Percentiles rank a stretch among this genome's conserved stretches.
phyloP scores from a whole-genome alignment of 257 asterid genomes.

The Craterostigma plantagineum region DNA sequence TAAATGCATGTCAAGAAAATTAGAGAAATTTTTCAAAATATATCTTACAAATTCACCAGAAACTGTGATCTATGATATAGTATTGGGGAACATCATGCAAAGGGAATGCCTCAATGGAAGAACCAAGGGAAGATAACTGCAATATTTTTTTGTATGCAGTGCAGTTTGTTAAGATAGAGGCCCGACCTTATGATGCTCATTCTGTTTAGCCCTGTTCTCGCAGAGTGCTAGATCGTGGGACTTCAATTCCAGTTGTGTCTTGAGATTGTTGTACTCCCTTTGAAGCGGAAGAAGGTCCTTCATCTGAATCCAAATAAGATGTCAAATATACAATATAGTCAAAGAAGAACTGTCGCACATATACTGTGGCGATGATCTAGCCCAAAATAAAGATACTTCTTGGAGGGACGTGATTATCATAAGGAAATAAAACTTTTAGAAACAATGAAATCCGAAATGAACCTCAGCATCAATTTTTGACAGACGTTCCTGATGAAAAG shows the following conservation, averaged over 20 bases:
- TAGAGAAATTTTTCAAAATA: too few species aligned
- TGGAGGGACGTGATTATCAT: too few species aligned
- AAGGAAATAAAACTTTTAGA: background rate
- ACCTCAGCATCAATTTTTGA: slow-evolving; percentile 72
- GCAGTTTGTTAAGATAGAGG: slow-evolving; percentile 5
- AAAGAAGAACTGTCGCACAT: too few species aligned
- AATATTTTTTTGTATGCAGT: slow-evolving; percentile 5
- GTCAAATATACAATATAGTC: too few species aligned
- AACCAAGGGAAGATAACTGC: background rate
- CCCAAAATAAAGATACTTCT: too few species aligned
- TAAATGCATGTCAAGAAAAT: too few species aligned
- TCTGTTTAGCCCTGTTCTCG: slow-evolving; percentile 80
- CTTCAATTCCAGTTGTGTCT: slow-evolving; percentile 74
- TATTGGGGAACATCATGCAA: too few species aligned
- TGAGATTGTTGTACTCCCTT: slow-evolving; percentile 64
- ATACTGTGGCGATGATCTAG: too few species aligned
- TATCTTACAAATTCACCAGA: too few species aligned
- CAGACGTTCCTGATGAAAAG: slow-evolving; percentile 42
- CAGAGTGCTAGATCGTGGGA: slow-evolving; percentile 72
- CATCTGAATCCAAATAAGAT: slow-evolving; percentile 29
- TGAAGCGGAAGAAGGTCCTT: slow-evolving; percentile 75
- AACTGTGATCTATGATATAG: too few species aligned
- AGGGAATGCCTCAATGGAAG: too few species aligned
- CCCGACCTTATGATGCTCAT: slow-evolving; percentile 93
- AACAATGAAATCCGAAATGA: slow-evolving; percentile 1